phyloP scores from a whole-genome alignment of 805 yeast genomes.

The Torulaspora maleeae region DNA sequence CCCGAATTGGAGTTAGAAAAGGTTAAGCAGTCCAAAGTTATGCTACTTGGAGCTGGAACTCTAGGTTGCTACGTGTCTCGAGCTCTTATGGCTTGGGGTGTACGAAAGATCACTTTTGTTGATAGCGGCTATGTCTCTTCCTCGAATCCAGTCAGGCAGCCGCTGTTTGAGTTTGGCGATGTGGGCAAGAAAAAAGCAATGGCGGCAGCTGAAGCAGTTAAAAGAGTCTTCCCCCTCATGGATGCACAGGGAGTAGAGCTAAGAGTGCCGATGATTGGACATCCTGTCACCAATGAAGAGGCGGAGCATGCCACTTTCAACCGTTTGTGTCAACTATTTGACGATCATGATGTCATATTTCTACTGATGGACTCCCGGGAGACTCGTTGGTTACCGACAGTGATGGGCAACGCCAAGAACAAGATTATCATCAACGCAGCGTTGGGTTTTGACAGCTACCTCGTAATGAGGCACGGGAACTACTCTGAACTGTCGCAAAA shows the following conservation, averaged over 20 bases:
- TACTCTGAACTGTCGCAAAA: constrained; percentile 24
- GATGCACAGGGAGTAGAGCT: constrained; percentile 55
- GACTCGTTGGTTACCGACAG: constrained; percentile 95
- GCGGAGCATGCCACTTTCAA: constrained; percentile 50
- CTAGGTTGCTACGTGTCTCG: constrained; percentile 89
- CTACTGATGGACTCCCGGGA: constrained; percentile 92
- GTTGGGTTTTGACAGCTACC: constrained; percentile 85
- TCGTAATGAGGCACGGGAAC: constrained; percentile 91
- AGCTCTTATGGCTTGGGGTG: constrained; percentile 92
- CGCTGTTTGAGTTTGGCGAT: constrained; percentile 77
- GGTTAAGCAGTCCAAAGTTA: constrained; percentile 55
- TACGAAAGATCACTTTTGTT: constrained; percentile 75
- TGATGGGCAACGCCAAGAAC: constrained; percentile 58
- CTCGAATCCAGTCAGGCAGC: constrained; percentile 94
- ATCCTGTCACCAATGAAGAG: constrained; percentile 59
- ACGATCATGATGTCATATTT: constrained; percentile 70
- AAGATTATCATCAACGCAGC: constrained; percentile 90
- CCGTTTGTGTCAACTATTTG: constrained; percentile 48
- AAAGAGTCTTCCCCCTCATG: constrained; percentile 74
- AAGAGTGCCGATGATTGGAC: constrained; percentile 96
- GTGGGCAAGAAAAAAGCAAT: constrained; percentile 77
- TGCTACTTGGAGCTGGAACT: constrained; percentile 94
- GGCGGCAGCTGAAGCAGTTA: constrained; percentile 69
- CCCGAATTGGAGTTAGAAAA: constrained; percentile 72
- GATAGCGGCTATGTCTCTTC: constrained; percentile 87